Evolutionary conservation across 129 eudicot genomes (phyloP), one percentile per base, ranked within the genome.

Genomic region (Saussurea involucrata): DNA sequence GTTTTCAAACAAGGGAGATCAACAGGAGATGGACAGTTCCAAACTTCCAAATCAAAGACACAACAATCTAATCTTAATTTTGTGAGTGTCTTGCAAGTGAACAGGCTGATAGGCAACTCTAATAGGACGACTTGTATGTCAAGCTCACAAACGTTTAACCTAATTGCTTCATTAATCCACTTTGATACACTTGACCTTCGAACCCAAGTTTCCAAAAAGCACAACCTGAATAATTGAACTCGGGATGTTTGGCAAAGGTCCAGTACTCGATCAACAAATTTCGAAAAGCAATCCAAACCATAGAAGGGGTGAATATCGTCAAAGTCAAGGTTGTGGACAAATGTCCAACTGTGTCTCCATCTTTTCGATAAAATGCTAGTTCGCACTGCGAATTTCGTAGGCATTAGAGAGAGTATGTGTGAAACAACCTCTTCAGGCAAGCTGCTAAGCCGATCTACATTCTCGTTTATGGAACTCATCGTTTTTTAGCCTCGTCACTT

Each of bases 341-440:
- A 34, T 37, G 33, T 82, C 77, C 72, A 71, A 24, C 20, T 40
- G 63, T 10, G 32, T 27, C 71, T 63, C 81, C 81, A 82, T 31
- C 74, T 68, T 64, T 64, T 72, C 0, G 85, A 70, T 72, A 82
- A 71, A 24, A 82, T 64, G 77, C 74, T 46, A 21, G 85, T 70
- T 55, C 75, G 68, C 3, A 76, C 73, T 8, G 78, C 74, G 24
- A 70, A 24, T 32, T 71, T 82, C 15, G 71, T 71, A 53, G 85
- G 81, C 65, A 82, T 79, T 65, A 71, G 20, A 33, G 75, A 64
- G 44, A 82, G 66, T 64, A 82, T 82, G 24, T 82, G 46, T 21
- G 22, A 65, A 82, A 11, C 32, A 53, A 71, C 25, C 4, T 71
- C 74, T 17, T 82, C 74, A 0, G 74, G 82, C 24, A 82, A 46